Percentiles rank a stretch among this genome's conserved stretches.
phyloP scores from a whole-genome alignment of 2,329 filamentous ascomycete genomes.

The Volutella citrinella region DNA sequence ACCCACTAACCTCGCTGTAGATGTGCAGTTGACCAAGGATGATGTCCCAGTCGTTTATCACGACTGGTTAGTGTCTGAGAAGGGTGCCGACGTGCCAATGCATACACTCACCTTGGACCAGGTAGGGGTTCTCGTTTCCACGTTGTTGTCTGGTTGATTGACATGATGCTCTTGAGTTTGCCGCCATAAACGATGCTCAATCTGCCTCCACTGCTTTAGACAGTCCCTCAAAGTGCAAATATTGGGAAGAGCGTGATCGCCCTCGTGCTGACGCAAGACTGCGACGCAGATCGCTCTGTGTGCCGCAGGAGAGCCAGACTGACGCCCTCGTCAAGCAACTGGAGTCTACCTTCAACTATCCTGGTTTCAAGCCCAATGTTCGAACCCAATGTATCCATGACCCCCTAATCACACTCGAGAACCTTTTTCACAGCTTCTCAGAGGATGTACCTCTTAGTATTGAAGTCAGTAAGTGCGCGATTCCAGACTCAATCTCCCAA shows the following conservation, averaged over 20 bases:
- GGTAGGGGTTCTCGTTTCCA: too few relatives aligned
- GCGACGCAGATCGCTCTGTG: constrained; percentile 1
- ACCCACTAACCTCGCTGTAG: too few relatives aligned
- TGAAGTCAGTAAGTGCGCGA: too few relatives aligned
- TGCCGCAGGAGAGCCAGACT: not conserved
- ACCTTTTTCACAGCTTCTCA: too few relatives aligned
- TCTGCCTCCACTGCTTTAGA: not conserved
- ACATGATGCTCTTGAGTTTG: not conserved
- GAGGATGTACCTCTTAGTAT: too few relatives aligned
- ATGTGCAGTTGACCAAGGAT: not conserved
- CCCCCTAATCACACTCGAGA: too few relatives aligned
- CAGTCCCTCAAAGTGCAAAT: not conserved
- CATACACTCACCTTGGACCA: too few relatives aligned
- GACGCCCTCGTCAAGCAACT: not conserved
- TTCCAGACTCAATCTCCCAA: too few relatives aligned
- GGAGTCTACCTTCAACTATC: too few relatives aligned
- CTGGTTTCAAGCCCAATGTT: too few relatives aligned
- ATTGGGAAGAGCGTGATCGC: not conserved
- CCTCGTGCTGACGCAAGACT: not conserved
- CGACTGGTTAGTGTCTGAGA: not conserved
- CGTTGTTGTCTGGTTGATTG: too few relatives aligned
- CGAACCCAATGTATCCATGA: too few relatives aligned
- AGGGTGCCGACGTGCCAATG: not conserved
- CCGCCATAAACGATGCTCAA: not conserved
- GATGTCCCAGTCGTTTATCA: not conserved